phyloP scores from a whole-genome alignment of 1,284 basidiomycete species.

The Rhodotorula sp. region DNA sequence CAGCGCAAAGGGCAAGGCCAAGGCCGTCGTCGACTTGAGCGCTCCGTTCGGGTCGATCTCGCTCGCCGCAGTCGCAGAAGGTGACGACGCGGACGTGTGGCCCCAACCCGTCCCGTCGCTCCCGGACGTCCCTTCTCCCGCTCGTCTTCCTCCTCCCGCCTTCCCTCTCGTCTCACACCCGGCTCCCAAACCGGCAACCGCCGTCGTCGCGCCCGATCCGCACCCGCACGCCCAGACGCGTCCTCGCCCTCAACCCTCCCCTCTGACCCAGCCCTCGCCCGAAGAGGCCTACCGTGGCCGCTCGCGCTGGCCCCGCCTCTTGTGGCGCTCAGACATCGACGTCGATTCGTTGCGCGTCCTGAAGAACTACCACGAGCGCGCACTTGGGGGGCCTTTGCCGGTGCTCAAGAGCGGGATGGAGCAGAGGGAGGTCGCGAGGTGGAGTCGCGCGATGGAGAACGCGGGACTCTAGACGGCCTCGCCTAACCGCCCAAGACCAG shows the following conservation, averaged over 20 bases:
- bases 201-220: slow-evolving; percentile 1
- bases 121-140: too few species aligned
- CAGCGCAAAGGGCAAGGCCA: slow-evolving; percentile 22
- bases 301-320: slow-evolving; percentile 34
- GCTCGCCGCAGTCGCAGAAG: slow-evolving; percentile 6
- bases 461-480: slow-evolving; percentile 31
- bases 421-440: slow-evolving; percentile 8
- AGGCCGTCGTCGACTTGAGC: slow-evolving; percentile 11
- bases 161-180: background rate
- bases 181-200: background rate
- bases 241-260: slow-evolving; percentile 7
- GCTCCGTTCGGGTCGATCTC: slow-evolving; percentile 7
- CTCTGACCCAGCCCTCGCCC: background rate
- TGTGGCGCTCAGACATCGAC: slow-evolving; percentile 37
- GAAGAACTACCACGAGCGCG: slow-evolving; percentile 33
- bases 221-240: background rate
- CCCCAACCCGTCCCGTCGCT: background rate
- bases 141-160: background rate
- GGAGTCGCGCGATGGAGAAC: slow-evolving; percentile 25
- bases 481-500: background rate
- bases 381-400: slow-evolving; percentile 34
- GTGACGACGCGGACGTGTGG: background rate
- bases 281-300: slow-evolving; percentile 22
- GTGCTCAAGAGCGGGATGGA: slow-evolving; percentile 19
- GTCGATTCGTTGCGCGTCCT: slow-evolving; percentile 29